These are phyloP conservation scores for Citrus mangshanensis DNA, from an alignment of 345 rosid genomes.

Conservation along the genomic window DNA sequence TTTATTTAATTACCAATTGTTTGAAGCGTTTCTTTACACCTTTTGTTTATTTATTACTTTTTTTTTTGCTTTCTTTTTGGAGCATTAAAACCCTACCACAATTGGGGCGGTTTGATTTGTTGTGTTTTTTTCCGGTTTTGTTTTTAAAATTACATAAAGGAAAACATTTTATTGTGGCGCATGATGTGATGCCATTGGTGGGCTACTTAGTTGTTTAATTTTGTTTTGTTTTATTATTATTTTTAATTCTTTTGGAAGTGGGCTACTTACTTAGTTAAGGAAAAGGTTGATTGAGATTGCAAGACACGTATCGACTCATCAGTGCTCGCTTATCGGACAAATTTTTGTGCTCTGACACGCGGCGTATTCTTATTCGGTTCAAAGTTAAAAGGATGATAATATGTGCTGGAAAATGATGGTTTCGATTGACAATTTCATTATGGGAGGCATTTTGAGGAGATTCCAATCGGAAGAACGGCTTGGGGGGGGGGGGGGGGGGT, in stretches of 20 bases:
- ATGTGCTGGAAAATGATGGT: slow-evolving; percentile 23
- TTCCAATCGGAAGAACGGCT: neutral
- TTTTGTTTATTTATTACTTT: neutral
- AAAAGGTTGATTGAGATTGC: neutral
- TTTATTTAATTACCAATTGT: neutral
- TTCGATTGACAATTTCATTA: slow-evolving; percentile 7
- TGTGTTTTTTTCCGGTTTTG: neutral
- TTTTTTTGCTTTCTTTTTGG: slow-evolving; percentile 4
- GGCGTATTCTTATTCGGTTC: slow-evolving; percentile 30
- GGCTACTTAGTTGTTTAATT: neutral
- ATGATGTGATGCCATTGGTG: slow-evolving; percentile 10
- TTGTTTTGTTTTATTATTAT: too few relatives aligned
- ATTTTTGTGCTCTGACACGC: slow-evolving; percentile 15
- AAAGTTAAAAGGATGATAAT: slow-evolving; percentile 6
- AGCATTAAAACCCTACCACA: slow-evolving; percentile 15
- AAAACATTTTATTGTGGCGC: neutral
- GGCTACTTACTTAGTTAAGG: neutral
- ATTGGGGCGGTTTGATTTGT: slow-evolving; percentile 25
- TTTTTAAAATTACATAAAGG: neutral
- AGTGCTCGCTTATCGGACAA: slow-evolving; percentile 1
- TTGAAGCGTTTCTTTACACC: neutral
- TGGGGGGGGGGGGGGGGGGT: too few relatives aligned
- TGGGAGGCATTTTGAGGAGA: slow-evolving; percentile 24
- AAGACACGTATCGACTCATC: neutral
- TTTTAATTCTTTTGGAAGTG: neutral